These are phyloP conservation scores for Psilocybe sp. DNA, from an alignment of 768 basidiomycete genomes.

Conservation along the genomic window DNA sequence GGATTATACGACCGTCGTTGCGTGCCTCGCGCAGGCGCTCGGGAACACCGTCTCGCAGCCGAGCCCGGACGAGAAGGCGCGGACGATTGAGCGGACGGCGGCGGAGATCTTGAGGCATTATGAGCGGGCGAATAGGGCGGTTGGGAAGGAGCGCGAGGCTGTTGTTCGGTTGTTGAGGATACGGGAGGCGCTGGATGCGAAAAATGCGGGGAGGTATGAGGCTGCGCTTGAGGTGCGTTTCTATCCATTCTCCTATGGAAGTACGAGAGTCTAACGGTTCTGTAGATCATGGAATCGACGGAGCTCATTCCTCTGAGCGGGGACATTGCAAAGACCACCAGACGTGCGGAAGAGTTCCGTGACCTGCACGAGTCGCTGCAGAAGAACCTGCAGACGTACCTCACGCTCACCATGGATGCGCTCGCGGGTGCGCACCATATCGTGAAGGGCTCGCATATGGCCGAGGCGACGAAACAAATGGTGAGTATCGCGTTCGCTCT, in stretches of 20 bases:
- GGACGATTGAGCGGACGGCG: constrained; percentile 70
- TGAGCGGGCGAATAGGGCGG: constrained; percentile 70
- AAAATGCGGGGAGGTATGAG: constrained; percentile 70
- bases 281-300: constrained; percentile 81
- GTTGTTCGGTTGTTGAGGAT: constrained; percentile 75
- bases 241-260: no score
- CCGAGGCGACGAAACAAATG: constrained; percentile 76
- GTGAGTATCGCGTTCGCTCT: constrained; percentile 40
- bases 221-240: constrained; percentile 76
- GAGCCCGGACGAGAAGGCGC: constrained; percentile 57
- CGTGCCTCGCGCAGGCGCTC: constrained; percentile 82
- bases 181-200: constrained; percentile 76
- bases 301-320: constrained; percentile 84
- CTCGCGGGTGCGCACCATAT: constrained; percentile 80
- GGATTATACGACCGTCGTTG: constrained; percentile 84
- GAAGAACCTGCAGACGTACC: constrained; percentile 84
- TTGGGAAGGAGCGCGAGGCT: constrained; percentile 71
- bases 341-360: constrained; percentile 86
- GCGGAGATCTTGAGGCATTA: constrained; percentile 78
- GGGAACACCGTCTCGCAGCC: constrained; percentile 79
- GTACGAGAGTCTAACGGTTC: no score
- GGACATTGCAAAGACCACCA: constrained; percentile 82
- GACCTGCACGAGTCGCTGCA: constrained; percentile 84
- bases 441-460: constrained; percentile 65
- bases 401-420: constrained; percentile 90